Percentiles rank a stretch among this genome's conserved stretches.
Conservation (phyloP, 192 early-diverging fungal species). For the Lobulomyces angularis region DNA sequence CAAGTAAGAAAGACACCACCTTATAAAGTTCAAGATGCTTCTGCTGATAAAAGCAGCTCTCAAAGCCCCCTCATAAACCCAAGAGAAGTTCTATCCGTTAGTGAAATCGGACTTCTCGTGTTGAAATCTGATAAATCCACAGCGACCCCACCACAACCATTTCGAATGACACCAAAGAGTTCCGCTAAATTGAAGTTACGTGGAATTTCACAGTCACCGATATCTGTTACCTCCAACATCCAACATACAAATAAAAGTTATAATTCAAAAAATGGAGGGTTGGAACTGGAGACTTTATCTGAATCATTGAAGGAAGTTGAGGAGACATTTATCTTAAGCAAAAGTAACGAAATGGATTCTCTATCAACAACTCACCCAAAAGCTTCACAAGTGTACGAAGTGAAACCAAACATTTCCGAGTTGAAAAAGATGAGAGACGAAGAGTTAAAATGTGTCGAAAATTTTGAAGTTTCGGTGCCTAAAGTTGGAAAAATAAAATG, state of each 20-base stretch:
- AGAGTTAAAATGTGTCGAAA: slow-evolving; percentile 55
- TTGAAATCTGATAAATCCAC: too few relatives aligned
- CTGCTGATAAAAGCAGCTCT: too few relatives aligned
- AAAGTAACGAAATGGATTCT: background rate
- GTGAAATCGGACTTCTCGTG: too few relatives aligned
- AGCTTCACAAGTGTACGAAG: slow-evolving; percentile 44
- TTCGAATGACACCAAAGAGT: slow-evolving; percentile 59
- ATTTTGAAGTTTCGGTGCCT: slow-evolving; percentile 58
- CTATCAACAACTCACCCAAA: slow-evolving; percentile 2
- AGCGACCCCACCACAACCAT: too few relatives aligned
- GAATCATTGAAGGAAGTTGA: slow-evolving; percentile 12
- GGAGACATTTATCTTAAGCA: slow-evolving; percentile 15
- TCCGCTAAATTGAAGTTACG: slow-evolving; percentile 59
- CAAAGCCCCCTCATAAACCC: too few relatives aligned
- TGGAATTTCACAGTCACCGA: slow-evolving; percentile 45
- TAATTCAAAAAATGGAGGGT: slow-evolving; percentile 2
- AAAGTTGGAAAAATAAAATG: slow-evolving; percentile 69
- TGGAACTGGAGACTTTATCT: background rate
- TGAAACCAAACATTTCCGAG: slow-evolving; percentile 59
- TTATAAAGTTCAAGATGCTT: too few relatives aligned
- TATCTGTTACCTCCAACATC: slow-evolving; percentile 12
- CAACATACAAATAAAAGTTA: background rate
- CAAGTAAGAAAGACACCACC: too few relatives aligned
- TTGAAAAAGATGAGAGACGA: slow-evolving; percentile 54
- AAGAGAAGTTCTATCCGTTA: too few relatives aligned